Evolutionary conservation across 306 rosid genomes (phyloP), one percentile per base, ranked within the genome.

Genomic region (Boehmeria nivea): DNA sequence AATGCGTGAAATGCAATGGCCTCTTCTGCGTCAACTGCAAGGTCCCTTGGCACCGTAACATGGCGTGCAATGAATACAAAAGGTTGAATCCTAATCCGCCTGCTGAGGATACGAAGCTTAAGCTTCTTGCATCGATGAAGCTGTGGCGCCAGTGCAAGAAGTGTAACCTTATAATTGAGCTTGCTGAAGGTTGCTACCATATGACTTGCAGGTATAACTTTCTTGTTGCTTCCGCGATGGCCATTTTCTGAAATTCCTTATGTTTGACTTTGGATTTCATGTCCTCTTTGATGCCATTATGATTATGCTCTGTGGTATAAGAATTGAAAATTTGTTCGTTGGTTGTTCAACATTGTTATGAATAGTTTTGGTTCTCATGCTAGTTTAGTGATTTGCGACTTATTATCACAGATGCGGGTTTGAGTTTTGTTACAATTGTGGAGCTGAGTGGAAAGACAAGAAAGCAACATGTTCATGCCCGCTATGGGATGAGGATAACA

Each of bases 151-250:
- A 82, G 65, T 88, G 96, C 28, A 72, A 66, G 54, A 84, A 84
- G 74, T 88, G 94, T 69, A 77, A 67, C 67, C 86, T 75, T 65
- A 76, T 88, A 85, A 78, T 84, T 65, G 96, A 88, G 68, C 94
- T 84, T 64, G 62, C 82, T 21, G 87, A 82, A 76, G 96, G 96
- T 38, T 88, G 96, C 86, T 69, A 66, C 66, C 96, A 88, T 71
- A 88, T 84, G 81, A 84, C 90, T 51, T 84, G 94, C 96, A 84
- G 96, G 96, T 88, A 70, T 15, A 33, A 33, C 38, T 33, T 33
- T 33, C 11, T 33, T 33, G 38, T 33, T 33, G 38, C 11, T 33
- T 33, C 11, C 5, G 38, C 5, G 38, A 33, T 33, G 5, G 11
- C 11, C 11, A 33, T 33, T 33, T 33, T 33, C 11, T 33, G 5